Evolutionary conservation across 2,329 filamentous ascomycete species (phyloP), one percentile per base, ranked within the genome.

Genomic region (Colletotrichum kahawae): DNA sequence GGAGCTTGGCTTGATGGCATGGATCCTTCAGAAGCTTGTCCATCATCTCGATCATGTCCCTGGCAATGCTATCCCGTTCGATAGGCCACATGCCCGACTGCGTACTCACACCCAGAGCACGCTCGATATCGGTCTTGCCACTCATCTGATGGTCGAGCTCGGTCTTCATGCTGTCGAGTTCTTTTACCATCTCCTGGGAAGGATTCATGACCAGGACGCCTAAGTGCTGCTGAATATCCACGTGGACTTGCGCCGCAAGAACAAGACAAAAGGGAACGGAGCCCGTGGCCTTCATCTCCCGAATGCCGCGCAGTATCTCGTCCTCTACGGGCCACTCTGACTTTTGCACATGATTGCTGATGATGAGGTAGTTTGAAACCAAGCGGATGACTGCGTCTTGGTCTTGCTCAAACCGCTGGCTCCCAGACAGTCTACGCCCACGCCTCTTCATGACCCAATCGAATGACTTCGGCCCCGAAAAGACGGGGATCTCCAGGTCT

Each of bases 401-500:
- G 18, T 48, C 38, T 5, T 48, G 38, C 3, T 48, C 38, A 48
- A 48, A 48, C 0, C 38, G 38, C 38, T 48, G 38, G 38, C 38
- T 48, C 0, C 18, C 38, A 12, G 38, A 48, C 3, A 48, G 18
- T 12, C 38, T 18, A n/a, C 18, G 38, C 18, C 12, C 38, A n/a
- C 18, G 38, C 18, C 12, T 48, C 12, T 48, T n/a, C 38, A 48
- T 48, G 18, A n/a, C 38, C 38, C 38, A 48, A 48, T 12, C 38
- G 0, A n/a, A 18, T 0, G 38, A 48, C 18, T 48, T 48, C 38
- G 38, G 18, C 9, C 18, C 38, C 9, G 18, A n/a, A 48, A 48
- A 48, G 0, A 48, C 0, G 18, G 18, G 18, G 18, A n/a, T 5
- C 9, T n/a, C 38, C 18, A n/a, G 0, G 3, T n/a, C 38, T n/a